Percentiles rank a stretch among this genome's conserved stretches.
These are phyloP conservation scores for Mortierella sp. DNA, from an alignment of 371 early-diverging fungal species.

Conservation along the genomic window DNA sequence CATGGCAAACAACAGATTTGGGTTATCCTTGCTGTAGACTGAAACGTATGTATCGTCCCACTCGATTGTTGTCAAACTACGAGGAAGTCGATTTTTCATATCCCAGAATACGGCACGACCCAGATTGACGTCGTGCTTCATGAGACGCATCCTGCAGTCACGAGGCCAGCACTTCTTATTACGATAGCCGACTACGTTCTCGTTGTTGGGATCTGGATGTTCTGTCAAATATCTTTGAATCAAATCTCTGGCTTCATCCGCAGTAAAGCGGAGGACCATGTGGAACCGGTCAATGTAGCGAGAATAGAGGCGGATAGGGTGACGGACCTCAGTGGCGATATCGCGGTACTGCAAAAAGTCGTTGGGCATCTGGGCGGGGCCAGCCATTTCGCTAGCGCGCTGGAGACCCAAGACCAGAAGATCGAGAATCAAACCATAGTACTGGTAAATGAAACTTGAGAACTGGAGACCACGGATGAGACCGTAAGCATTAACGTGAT, in stretches of 20 bases:
- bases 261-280: constrained; percentile 94
- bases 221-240: constrained; percentile 97
- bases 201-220: constrained; percentile 99
- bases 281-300: constrained; percentile 95
- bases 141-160: constrained; percentile 98
- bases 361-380: constrained; percentile 93
- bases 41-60: constrained; percentile 98
- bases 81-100: constrained; percentile 97
- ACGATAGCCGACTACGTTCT: constrained; percentile 98
- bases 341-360: constrained; percentile 98
- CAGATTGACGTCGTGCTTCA: constrained; percentile 98
- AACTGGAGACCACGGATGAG: constrained; percentile 99
- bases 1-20: constrained; percentile 92
- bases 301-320: constrained; percentile 97
- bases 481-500: constrained; percentile 97
- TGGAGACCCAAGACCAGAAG: constrained; percentile 96
- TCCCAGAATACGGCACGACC: constrained; percentile 99
- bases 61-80: constrained; percentile 96
- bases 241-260: constrained; percentile 94
- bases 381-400: constrained; percentile 97
- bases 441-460: constrained; percentile 97
- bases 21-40: constrained; percentile 97
- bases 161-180: constrained; percentile 97
- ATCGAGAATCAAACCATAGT: constrained; percentile 97
- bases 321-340: constrained; percentile 91